A percentile compares a stretch with the other conserved stretches of the same genome.
Conservation (phyloP, 495 filamentous ascomycete species). For the Achaetomiella virescens region DNA sequence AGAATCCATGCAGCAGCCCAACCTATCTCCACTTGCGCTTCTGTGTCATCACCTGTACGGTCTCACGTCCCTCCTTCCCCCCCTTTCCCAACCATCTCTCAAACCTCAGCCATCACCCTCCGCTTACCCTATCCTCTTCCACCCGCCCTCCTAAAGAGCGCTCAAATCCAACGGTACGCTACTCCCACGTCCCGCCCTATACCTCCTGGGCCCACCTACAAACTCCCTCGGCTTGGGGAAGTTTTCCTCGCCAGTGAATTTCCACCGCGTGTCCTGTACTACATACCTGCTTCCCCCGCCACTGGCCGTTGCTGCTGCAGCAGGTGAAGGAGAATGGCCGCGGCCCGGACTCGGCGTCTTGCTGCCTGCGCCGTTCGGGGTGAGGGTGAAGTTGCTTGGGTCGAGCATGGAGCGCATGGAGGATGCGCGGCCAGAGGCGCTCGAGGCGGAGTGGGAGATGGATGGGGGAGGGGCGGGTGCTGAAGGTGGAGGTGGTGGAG, state of each 20-base stretch:
- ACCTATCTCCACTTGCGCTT: too few relatives aligned
- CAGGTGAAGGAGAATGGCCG: constrained; percentile 10
- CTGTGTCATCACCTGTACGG: too few relatives aligned
- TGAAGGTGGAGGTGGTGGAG: constrained; percentile 29
- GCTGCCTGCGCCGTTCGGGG: constrained; percentile 39
- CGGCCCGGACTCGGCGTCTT: constrained; percentile 42
- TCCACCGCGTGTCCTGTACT: constrained; percentile 79
- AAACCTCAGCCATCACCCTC: too few relatives aligned
- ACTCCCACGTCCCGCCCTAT: constrained; percentile 85
- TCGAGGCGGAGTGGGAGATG: constrained; percentile 29
- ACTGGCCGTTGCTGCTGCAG: background rate
- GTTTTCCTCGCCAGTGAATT: constrained; percentile 73
- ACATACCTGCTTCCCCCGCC: constrained; percentile 43
- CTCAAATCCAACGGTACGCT: constrained; percentile 87
- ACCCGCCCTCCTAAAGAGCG: constrained; percentile 22
- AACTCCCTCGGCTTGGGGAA: constrained; percentile 83
- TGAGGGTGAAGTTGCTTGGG: constrained; percentile 70
- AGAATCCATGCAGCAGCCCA: too few relatives aligned
- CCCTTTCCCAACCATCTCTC: too few relatives aligned
- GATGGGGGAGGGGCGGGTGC: constrained; percentile 24
- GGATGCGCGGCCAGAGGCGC: constrained; percentile 28
- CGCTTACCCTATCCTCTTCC: background rate
- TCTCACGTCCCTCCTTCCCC: background rate
- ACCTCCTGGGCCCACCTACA: constrained; percentile 61
- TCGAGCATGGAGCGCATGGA: constrained; percentile 57